phyloP scores from a whole-genome alignment of 2,329 filamentous ascomycete species.

The Aspergillus sp. region DNA sequence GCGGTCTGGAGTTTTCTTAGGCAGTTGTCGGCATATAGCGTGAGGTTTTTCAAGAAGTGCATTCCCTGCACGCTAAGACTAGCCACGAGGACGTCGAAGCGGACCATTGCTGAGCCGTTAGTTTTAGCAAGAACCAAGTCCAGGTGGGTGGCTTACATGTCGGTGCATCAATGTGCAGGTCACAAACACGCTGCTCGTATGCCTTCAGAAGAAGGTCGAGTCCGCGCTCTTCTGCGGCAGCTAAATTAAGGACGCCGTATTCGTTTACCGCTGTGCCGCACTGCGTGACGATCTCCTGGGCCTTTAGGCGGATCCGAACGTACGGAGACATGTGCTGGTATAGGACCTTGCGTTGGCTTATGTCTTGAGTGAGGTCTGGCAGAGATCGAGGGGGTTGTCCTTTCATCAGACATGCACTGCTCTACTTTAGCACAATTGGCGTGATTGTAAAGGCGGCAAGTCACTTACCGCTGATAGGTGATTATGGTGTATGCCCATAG shows the following conservation, averaged over 20 bases:
- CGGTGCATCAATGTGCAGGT: conserved; percentile 33
- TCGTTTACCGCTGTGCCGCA: conserved; percentile 38
- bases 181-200: conserved; percentile 38
- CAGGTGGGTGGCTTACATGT: conserved; percentile 25
- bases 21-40: conserved; percentile 25
- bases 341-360: conserved; percentile 32
- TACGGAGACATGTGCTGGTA: conserved; percentile 35
- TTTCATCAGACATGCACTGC: conserved; percentile 38
- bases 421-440: not conserved
- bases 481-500: conserved; percentile 43
- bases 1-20: conserved; percentile 27
- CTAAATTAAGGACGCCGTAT: conserved; percentile 41
- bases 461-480: conserved; percentile 38
- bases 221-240: conserved; percentile 37
- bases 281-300: conserved; percentile 36
- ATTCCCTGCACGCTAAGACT: conserved; percentile 36
- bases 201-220: conserved; percentile 37
- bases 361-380: conserved; percentile 37
- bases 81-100: conserved; percentile 29
- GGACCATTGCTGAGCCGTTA: conserved; percentile 29
- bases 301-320: conserved; percentile 38
- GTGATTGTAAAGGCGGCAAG: not conserved
- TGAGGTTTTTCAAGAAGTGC: conserved; percentile 37
- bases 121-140: not conserved
- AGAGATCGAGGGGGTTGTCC: conserved; percentile 37